Conservation (phyloP, 2,329 filamentous ascomycete genomes). For the Epichloe bromicola region DNA sequence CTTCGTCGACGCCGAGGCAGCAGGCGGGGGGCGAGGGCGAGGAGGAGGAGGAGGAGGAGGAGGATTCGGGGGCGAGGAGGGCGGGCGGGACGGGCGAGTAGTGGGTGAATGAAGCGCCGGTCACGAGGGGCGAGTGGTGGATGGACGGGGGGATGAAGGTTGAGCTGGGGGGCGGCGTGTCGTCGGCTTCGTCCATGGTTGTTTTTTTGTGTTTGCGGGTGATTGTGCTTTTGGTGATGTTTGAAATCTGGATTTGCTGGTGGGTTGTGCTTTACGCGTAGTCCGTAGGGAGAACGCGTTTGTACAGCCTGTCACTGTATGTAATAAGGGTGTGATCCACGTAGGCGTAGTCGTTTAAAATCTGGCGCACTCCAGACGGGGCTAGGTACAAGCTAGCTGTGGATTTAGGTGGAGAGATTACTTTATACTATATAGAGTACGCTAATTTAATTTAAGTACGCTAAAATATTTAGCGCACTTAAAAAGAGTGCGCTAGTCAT, state of each 20-base stretch:
- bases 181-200: constrained; percentile 7
- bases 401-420: too few relatives aligned
- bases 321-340: too few relatives aligned
- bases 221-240: neutral
- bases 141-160: constrained; percentile 59
- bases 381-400: too few relatives aligned
- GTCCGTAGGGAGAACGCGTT: constrained; percentile 6
- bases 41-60: constrained; percentile 17
- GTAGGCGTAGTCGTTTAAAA: too few relatives aligned
- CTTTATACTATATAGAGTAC: too few relatives aligned
- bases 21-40: constrained; percentile 33
- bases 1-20: constrained; percentile 84
- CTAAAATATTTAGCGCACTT: too few relatives aligned
- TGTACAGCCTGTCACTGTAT: too few relatives aligned
- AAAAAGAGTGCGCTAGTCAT: too few relatives aligned
- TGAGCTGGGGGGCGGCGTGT: neutral
- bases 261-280: constrained; percentile 1
- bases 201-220: too few relatives aligned
- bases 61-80: constrained; percentile 33
- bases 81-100: constrained; percentile 53
- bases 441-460: too few relatives aligned
- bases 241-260: neutral
- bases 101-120: constrained; percentile 57
- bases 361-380: too few relatives aligned
- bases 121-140: constrained; percentile 39